Base-by-base conservation (phyloP, 306 rosid genomes). In the Lotus japonicus region DNA sequence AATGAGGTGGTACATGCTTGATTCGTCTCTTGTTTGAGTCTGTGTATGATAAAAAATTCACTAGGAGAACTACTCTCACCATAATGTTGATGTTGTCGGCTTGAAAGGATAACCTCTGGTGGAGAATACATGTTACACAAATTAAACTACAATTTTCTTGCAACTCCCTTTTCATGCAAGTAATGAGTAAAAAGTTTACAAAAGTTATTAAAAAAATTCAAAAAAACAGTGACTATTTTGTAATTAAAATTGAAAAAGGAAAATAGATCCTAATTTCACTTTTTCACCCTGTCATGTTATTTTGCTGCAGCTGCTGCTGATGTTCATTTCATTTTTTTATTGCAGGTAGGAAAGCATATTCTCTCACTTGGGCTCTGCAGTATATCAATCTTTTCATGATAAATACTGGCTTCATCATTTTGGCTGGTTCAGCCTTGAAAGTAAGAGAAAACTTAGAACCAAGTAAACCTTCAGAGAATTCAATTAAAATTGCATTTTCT, bases 371-470 rank as follows among this genome's bases (percentile, higher is more conserved):
- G 99, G 81, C 65, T 36, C 58, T 90, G 70, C 99, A 94, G 58
- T 94, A 94, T 80, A 66, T 76, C 80, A 94, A 94, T 83, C 97
- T 94, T 72, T 94, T 94, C 77, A 90, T 94, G 97, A 88, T 94
- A 35, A 94, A 94, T 64, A 92, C 95, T 5, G 99, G 96, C 43
- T 94, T 0, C 56, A 81, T 94, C 79, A 94, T 94, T 81, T 80
- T 94, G 75, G 99, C 97, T 6, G 99, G 99, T 59, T 85, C 86
- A 28, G 99, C 96, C 71, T 82, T 94, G 66, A 94, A 94, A 90
- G 99, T 94, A 65, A 72, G 76, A 66, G 39, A 1, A 56, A 64
- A 64, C 3, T 44, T 9, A 17, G 14, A 53, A 42, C 50, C 43
- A 49, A 36, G 21, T 65, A 36, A 44, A 11, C 10, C 31, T 26